Conservation (phyloP, 2,329 filamentous ascomycete genomes). For the Aureobasidium zeae region DNA sequence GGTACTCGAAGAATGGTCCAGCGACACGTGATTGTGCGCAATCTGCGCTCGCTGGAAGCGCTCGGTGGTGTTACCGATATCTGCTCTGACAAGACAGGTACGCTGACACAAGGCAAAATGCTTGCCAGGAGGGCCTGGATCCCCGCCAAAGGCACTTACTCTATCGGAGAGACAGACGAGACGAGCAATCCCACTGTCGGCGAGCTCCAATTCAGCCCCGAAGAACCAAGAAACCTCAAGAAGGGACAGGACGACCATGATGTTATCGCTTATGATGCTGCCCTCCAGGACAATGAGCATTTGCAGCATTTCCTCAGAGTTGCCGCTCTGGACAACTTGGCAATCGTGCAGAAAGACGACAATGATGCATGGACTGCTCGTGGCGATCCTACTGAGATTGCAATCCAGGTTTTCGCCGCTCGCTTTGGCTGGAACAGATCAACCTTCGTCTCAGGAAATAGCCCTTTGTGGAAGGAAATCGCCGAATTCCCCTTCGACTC, state of each 20-base stretch:
- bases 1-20: slow-evolving; percentile 56
- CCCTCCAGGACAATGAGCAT: slow-evolving; percentile 11
- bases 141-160: slow-evolving; percentile 51
- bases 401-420: slow-evolving; percentile 63
- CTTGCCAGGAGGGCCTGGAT: slow-evolving; percentile 54
- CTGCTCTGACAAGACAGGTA: slow-evolving; percentile 62
- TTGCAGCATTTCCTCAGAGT: slow-evolving; percentile 45
- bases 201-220: slow-evolving; percentile 39
- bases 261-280: slow-evolving; percentile 5
- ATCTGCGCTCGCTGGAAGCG: slow-evolving; percentile 56
- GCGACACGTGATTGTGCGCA: slow-evolving; percentile 56
- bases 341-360: slow-evolving; percentile 47
- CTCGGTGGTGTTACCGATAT: slow-evolving; percentile 53
- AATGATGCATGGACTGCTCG: slow-evolving; percentile 54
- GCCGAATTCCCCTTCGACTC: slow-evolving; percentile 68
- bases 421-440: slow-evolving; percentile 55
- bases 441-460: slow-evolving; percentile 42
- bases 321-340: slow-evolving; percentile 57
- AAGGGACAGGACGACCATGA: slow-evolving; percentile 16
- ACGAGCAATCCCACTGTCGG: slow-evolving; percentile 53
- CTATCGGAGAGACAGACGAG: slow-evolving; percentile 47
- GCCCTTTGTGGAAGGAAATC: slow-evolving; percentile 47
- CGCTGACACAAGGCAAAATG: slow-evolving; percentile 50
- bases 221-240: slow-evolving; percentile 16
- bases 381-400: slow-evolving; percentile 63